Evolutionary conservation across 495 filamentous ascomycete genomes (phyloP), one percentile per base, ranked within the genome.

Genomic region (Penicillium diatomitis): DNA sequence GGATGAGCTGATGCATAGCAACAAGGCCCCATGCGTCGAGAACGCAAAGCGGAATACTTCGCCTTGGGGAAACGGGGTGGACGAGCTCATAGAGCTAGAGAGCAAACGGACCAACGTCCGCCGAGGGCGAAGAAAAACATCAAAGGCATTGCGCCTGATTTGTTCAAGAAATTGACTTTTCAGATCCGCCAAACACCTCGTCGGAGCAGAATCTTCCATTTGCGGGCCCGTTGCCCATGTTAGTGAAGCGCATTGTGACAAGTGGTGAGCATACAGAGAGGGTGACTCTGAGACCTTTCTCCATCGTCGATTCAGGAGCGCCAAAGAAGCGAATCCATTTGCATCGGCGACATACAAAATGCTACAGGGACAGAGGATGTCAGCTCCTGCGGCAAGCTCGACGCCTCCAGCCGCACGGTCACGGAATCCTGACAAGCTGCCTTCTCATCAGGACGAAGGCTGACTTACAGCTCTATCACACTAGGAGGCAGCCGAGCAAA

Each of bases 11-110:
- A 88, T 83, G 38, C 86, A 88, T 6, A 94, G 73, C 8, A 90
- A 64, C 62, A 82, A 79, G 47, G 82, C 80, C 8, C 86, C 87
- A 52, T 76, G 81, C 6, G 84, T 80, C 10, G 88, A 91, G 48
- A 88, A 81, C 48, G 78, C 77, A 56, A 92, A 94, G 44, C 87
- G 85, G 65, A 94, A 87, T 39, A 87, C 86, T 63, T 94, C 88
- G 20, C 88, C 88, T 5, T 86, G 84, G 0, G 88, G 88, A 48
- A 85, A 84, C 0, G 82, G 78, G 6, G 85, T 86, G 8, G 88
- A 86, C 0, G 86, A 90, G 51, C 85, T 87, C 61, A 88, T 86
- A 11, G 86, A 88, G 32, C 82, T 85, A 10, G 86, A 90, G n/a
- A 90, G 81, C 29, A 94, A 66, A 48, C 82, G 88, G 51, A 92